These are phyloP conservation scores for Trypanosoma theileri DNA, from an alignment of 208 protist genomes.

Conservation along the genomic window DNA sequence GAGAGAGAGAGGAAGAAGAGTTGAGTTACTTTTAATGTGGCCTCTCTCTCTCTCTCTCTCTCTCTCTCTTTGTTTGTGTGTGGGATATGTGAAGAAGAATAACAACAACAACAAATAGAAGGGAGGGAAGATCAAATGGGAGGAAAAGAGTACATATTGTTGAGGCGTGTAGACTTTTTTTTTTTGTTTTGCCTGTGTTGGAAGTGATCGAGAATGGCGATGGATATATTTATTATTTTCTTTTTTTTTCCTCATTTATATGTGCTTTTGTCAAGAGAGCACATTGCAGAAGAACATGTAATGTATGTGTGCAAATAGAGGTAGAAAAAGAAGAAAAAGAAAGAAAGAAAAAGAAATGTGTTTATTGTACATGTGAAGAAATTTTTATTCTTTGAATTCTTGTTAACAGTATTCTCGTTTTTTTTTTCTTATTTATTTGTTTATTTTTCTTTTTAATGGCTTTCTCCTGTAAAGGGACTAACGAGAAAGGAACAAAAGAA, in stretches of 20 bases:
- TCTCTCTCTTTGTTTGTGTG: constrained; percentile 4
- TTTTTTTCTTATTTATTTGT: constrained; percentile 5
- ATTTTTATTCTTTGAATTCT: constrained; percentile 8
- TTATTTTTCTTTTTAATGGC: not conserved
- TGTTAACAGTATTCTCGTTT: not conserved
- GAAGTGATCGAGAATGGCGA: no score
- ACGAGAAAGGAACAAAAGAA: not conserved
- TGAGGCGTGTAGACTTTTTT: not conserved
- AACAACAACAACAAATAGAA: no score
- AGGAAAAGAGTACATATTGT: not conserved
- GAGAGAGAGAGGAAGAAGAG: not conserved
- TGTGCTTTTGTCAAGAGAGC: not conserved
- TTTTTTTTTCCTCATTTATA: no score
- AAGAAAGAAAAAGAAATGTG: constrained; percentile 2
- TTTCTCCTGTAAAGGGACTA: not conserved
- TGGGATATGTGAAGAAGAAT: no score
- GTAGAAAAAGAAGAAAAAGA: not conserved
- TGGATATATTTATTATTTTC: no score
- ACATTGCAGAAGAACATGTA: not conserved
- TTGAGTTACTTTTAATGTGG: no score
- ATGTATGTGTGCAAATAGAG: not conserved
- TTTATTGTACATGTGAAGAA: not conserved
- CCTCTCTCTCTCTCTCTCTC: not conserved
- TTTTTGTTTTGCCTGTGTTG: constrained; percentile 5
- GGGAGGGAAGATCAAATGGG: no score